Evolutionary conservation across 371 early-diverging fungal genomes (phyloP).

Genomic region (Cladochytrium tenue): DNA sequence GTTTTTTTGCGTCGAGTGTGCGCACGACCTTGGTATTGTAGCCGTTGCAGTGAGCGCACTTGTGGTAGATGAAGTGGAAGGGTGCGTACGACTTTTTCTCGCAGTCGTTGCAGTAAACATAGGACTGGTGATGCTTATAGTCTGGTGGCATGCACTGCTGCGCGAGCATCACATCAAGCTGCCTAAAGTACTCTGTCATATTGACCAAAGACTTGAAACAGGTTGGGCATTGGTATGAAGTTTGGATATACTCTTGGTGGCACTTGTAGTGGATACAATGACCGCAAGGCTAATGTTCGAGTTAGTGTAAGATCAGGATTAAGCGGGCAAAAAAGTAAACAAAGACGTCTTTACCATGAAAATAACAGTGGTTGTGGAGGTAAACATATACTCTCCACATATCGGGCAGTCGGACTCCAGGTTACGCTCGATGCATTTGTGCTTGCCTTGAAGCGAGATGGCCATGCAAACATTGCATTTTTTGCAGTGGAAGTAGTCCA

Average conservation of each 20-base stretch:
- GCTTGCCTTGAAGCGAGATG: slow-evolving; percentile 69
- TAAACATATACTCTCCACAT: slow-evolving; percentile 96
- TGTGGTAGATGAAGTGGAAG: slow-evolving; percentile 95
- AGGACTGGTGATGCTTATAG: slow-evolving; percentile 69
- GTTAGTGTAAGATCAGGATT: slow-evolving; percentile 1
- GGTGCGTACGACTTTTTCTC: slow-evolving; percentile 76
- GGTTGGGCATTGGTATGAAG: slow-evolving; percentile 94
- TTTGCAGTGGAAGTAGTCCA: slow-evolving; percentile 92
- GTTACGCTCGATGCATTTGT: slow-evolving; percentile 92
- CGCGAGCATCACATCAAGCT: slow-evolving; percentile 80
- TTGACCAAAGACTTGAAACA: slow-evolving; percentile 92
- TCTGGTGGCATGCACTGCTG: slow-evolving; percentile 90
- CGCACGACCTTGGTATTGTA: slow-evolving; percentile 89
- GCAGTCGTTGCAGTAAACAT: slow-evolving; percentile 95
- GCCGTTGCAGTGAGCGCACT: slow-evolving; percentile 81
- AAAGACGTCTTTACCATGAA: slow-evolving; percentile 70
- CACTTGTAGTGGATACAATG: slow-evolving; percentile 94
- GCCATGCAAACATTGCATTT: slow-evolving; percentile 93
- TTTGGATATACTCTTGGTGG: slow-evolving; percentile 77
- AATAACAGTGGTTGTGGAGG: slow-evolving; percentile 73
- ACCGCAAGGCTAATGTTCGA: slow-evolving; percentile 76
- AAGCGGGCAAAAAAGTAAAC: slow-evolving; percentile 10
- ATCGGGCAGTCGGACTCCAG: slow-evolving; percentile 94
- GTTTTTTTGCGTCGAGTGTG: slow-evolving; percentile 46
- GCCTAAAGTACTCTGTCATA: slow-evolving; percentile 78